Evolutionary conservation across 1,284 basidiomycete genomes (phyloP), one percentile per base, ranked within the genome.

Genomic region (Ceratobasidium sp.): DNA sequence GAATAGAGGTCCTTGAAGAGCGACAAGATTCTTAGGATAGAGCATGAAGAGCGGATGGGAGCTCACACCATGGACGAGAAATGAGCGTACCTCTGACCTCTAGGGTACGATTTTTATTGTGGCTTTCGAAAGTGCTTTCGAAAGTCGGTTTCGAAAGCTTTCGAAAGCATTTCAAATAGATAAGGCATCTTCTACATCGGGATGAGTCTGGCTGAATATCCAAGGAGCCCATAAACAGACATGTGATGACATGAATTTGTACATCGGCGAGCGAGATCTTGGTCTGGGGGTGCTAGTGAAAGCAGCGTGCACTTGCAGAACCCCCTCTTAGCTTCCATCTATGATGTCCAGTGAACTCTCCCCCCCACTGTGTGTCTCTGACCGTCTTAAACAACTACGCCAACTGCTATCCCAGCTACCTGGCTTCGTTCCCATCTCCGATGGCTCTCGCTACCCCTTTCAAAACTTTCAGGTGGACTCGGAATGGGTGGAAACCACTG

Each of bases 21-120:
- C n/a, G n/a, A n/a, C n/a, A n/a, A n/a, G n/a, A n/a, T n/a, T n/a
- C n/a, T n/a, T n/a, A n/a, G n/a, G n/a, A n/a, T n/a, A n/a, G n/a
- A n/a, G n/a, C n/a, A n/a, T n/a, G n/a, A n/a, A n/a, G n/a, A n/a
- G n/a, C n/a, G n/a, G n/a, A n/a, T n/a, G n/a, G n/a, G n/a, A n/a
- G n/a, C n/a, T n/a, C n/a, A n/a, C n/a, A n/a, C n/a, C n/a, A n/a
- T n/a, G n/a, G n/a, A n/a, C n/a, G n/a, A n/a, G n/a, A n/a, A n/a
- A n/a, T n/a, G n/a, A n/a, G n/a, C n/a, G n/a, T n/a, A n/a, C n/a
- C n/a, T n/a, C n/a, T n/a, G n/a, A n/a, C n/a, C n/a, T n/a, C n/a
- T 54, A 54, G 52, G 52, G 52, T 54, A 54, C 52, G 21, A 13
- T 54, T 54, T 30, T 54, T 54, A 54, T n/a, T 54, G 52, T 16